Conservation (phyloP, 2,329 filamentous ascomycete species). For the Aureobasidium lini region DNA sequence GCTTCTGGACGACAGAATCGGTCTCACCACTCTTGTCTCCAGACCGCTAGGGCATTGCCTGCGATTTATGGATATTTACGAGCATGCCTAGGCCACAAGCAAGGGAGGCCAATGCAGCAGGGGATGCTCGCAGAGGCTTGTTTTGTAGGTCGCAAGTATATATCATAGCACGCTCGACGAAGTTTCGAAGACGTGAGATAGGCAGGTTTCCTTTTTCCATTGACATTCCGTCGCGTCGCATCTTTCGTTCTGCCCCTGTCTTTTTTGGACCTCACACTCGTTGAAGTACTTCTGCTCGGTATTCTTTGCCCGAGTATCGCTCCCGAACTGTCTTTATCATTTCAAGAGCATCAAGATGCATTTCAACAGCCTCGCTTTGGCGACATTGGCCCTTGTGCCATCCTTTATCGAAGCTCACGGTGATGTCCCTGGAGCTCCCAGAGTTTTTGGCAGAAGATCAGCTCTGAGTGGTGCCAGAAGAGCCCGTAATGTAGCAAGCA, state of each 20-base stretch:
- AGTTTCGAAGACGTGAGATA: not conserved
- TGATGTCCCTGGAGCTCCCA: slow-evolving; percentile 4
- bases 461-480: not conserved
- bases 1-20: not conserved
- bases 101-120: slow-evolving; percentile 4
- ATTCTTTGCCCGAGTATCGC: not conserved
- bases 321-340: not conserved
- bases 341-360: not conserved
- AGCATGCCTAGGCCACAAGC: slow-evolving; percentile 3
- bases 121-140: not conserved
- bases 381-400: not conserved
- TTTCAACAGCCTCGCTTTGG: slow-evolving; percentile 3
- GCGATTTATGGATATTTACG: not conserved
- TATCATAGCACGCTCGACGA: not conserved
- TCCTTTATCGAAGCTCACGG: slow-evolving; percentile 4
- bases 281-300: not conserved
- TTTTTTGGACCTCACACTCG: not conserved
- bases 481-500: not conserved
- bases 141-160: not conserved
- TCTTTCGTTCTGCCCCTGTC: not conserved
- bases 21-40: not conserved
- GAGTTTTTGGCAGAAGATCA: slow-evolving; percentile 1
- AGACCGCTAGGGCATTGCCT: not conserved
- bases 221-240: not conserved
- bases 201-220: slow-evolving; percentile 3